Percentiles rank a stretch among this genome's conserved stretches.
phyloP scores from a whole-genome alignment of 768 basidiomycete genomes.

The Gyrodon lividus region DNA sequence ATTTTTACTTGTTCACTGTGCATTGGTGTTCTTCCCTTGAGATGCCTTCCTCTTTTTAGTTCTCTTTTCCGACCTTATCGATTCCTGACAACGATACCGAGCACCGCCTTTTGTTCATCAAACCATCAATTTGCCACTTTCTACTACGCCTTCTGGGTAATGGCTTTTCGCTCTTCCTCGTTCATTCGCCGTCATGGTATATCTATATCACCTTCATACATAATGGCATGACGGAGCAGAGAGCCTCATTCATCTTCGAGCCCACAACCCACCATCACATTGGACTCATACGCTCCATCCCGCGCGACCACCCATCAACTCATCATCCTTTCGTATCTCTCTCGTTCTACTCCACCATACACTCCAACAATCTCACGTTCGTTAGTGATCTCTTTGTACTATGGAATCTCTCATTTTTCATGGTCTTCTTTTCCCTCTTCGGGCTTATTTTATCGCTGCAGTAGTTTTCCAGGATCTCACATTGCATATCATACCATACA shows the following conservation, averaged over 20 bases:
- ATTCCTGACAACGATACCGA: constrained; percentile 14
- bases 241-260: too few relatives aligned
- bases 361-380: constrained; percentile 15
- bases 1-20: constrained; percentile 25
- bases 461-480: constrained; percentile 13
- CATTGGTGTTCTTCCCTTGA: constrained; percentile 10
- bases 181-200: background rate
- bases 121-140: background rate
- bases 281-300: constrained; percentile 7
- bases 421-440: constrained; percentile 1
- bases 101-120: constrained; percentile 2
- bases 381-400: constrained; percentile 26
- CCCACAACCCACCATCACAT: constrained; percentile 16
- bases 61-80: constrained; percentile 6
- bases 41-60: constrained; percentile 1
- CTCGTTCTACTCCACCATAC: constrained; percentile 9
- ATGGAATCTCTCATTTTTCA: constrained; percentile 19
- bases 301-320: too few relatives aligned
- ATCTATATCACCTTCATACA: constrained; percentile 14
- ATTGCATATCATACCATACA: constrained; percentile 12
- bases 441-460: constrained; percentile 25
- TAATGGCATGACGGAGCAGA: constrained; percentile 25
- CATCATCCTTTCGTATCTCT: background rate
- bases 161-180: background rate
- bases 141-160: background rate